These are phyloP conservation scores for Cryoendolithus antarcticus DNA, from an alignment of 2,329 filamentous ascomycete species.

Conservation along the genomic window DNA sequence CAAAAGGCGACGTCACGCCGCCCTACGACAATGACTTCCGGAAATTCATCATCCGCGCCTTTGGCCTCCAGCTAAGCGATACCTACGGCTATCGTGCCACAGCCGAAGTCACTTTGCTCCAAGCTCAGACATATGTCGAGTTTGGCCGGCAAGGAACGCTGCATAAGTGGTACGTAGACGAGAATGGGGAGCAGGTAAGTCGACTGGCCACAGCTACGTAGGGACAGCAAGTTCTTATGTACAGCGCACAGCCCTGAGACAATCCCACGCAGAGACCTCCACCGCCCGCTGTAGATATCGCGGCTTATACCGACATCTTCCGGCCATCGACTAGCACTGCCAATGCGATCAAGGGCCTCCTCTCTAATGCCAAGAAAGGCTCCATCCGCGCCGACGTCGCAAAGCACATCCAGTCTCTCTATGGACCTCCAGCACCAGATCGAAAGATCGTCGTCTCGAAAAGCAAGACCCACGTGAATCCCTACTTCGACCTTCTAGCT, in stretches of 20 bases:
- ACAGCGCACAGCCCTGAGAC: constrained; percentile 7
- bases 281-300: constrained; percentile 46
- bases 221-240: constrained; percentile 6
- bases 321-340: constrained; percentile 45
- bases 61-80: constrained; percentile 34
- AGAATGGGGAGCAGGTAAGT: constrained; percentile 26
- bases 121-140: constrained; percentile 37
- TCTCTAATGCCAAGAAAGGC: constrained; percentile 52
- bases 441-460: constrained; percentile 24
- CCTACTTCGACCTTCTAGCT: constrained; percentile 55
- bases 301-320: constrained; percentile 58
- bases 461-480: constrained; percentile 44
- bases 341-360: constrained; percentile 50
- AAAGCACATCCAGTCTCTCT: constrained; percentile 41
- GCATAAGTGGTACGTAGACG: constrained; percentile 40
- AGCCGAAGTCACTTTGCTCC: constrained; percentile 37
- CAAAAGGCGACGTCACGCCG: constrained; percentile 24
- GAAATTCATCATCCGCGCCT: constrained; percentile 34
- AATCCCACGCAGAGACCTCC: constrained; percentile 22
- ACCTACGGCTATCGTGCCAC: constrained; percentile 40
- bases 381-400: constrained; percentile 49
- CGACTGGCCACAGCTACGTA: constrained; percentile 1
- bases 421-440: constrained; percentile 35
- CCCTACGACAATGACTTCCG: constrained; percentile 33
- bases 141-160: constrained; percentile 34